These are phyloP conservation scores for Malassezia obtusa DNA, from an alignment of 1,284 basidiomycete species.

Conservation along the genomic window DNA sequence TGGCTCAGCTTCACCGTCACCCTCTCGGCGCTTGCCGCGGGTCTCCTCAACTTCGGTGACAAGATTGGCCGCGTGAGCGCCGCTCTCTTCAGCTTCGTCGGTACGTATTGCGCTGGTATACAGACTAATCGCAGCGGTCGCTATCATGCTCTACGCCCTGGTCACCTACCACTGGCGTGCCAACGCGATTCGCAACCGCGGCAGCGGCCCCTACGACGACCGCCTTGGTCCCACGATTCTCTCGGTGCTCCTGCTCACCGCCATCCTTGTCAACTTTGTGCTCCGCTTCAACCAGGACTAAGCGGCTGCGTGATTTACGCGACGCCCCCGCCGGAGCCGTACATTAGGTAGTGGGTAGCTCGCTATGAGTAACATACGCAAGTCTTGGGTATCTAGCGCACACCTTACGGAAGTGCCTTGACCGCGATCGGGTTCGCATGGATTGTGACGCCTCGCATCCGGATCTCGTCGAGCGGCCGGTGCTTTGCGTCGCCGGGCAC, in stretches of 20 bases:
- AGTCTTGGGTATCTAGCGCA: too few relatives aligned
- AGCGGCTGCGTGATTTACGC: neutral
- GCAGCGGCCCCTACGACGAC: slow-evolving; percentile 92
- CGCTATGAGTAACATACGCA: too few relatives aligned
- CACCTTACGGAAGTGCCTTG: slow-evolving; percentile 16
- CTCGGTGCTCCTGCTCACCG: slow-evolving; percentile 45
- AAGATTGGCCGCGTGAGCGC: slow-evolving; percentile 76
- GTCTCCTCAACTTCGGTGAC: slow-evolving; percentile 48
- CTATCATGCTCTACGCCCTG: slow-evolving; percentile 89
- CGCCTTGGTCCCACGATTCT: slow-evolving; percentile 59
- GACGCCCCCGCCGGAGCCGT: too few relatives aligned
- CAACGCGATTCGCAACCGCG: slow-evolving; percentile 77
- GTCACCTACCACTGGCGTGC: slow-evolving; percentile 95
- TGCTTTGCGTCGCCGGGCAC: slow-evolving; percentile 84
- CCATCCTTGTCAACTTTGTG: slow-evolving; percentile 48
- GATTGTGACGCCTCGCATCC: slow-evolving; percentile 70
- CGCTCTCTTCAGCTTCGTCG: slow-evolving; percentile 80
- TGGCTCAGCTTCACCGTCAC: slow-evolving; percentile 49
- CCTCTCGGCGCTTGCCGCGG: slow-evolving; percentile 45
- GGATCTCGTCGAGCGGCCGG: slow-evolving; percentile 73
- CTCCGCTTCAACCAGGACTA: slow-evolving; percentile 37
- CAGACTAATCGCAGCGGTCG: slow-evolving; percentile 61
- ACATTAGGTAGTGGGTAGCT: too few relatives aligned
- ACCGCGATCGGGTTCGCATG: slow-evolving; percentile 91
- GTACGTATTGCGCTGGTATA: slow-evolving; percentile 52